Evolutionary conservation across 352 stramenopile genomes (phyloP), one percentile per base, ranked within the genome.

Genomic region (Pythium inflatum): DNA sequence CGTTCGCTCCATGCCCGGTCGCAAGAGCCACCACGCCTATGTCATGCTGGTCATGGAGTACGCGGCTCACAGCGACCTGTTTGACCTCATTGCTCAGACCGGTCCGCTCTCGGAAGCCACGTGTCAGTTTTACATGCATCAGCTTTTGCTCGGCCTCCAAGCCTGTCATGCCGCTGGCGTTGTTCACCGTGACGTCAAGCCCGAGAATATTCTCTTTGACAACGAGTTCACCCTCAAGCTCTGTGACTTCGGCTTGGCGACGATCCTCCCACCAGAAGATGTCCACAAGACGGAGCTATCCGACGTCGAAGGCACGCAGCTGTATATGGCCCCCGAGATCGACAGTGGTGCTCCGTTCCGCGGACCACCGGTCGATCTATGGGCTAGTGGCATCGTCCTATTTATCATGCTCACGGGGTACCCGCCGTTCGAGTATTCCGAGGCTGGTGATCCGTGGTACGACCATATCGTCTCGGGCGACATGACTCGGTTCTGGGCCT

Each of bases 181-280:
- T 24, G 79, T 91, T 40, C 90, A 97, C 58, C 87, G 92, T 40
- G 92, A 98, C 69, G 75, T 98, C 33, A 97, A 97, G 76, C 92
- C 90, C 5, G 92, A 98, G 72, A 98, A 98, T 63, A 72, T 98
- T 25, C 76, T 98, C 38, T 73, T 98, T 49, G 88, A 96, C 68
- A 71, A 78, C 24, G 72, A 84, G 25, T 90, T 85, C 68, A 81
- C 77, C 11, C 75, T 98, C 66, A 98, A 98, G 68, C 72, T 99
- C 11, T 95, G 88, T 22, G 94, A 98, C 70, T 98, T 99, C 84
- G 94, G 94, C 12, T 77, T 98, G 0, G 93, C 92, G 13, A 91
- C 94, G 41, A 89, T 87, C 59, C 30, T 71, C 4, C 20, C 34
- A 33, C 25, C 36, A 16, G 34, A 22, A 7, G 20, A 70, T 12